phyloP scores from a whole-genome alignment of 345 rosid genomes.

The Euphorbia lathyris region DNA sequence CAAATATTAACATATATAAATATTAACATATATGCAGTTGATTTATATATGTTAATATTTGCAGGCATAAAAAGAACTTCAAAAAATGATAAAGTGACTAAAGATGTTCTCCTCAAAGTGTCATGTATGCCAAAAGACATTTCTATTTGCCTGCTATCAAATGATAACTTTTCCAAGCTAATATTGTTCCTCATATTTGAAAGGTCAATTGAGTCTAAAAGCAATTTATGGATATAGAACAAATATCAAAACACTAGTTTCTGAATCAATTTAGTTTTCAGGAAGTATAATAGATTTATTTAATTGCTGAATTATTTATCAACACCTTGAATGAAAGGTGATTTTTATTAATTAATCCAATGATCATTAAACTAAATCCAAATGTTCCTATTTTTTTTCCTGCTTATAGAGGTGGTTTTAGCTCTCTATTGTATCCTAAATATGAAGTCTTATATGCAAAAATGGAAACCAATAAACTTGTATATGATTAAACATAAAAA shows the following conservation, averaged over 20 bases:
- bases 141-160: conserved; percentile 36
- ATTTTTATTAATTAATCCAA: background rate
- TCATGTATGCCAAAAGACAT: conserved; percentile 33
- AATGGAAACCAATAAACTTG: too few species aligned
- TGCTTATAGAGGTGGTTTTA: background rate
- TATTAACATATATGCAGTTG: too few species aligned
- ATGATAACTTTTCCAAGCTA: conserved; percentile 50
- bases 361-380: background rate
- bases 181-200: background rate
- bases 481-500: background rate
- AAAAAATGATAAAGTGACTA: conserved; percentile 12
- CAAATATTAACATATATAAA: background rate
- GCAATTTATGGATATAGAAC: background rate
- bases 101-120: conserved; percentile 38
- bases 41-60: background rate
- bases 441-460: background rate
- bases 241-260: background rate
- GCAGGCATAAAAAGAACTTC: conserved; percentile 41
- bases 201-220: background rate
- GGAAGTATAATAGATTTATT: background rate
- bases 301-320: too few species aligned
- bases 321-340: background rate
- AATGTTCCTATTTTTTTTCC: too few species aligned
- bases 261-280: background rate
- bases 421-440: background rate